phyloP scores from a whole-genome alignment of 2,329 filamentous ascomycete species.

The Arthrinium puccinioides region DNA sequence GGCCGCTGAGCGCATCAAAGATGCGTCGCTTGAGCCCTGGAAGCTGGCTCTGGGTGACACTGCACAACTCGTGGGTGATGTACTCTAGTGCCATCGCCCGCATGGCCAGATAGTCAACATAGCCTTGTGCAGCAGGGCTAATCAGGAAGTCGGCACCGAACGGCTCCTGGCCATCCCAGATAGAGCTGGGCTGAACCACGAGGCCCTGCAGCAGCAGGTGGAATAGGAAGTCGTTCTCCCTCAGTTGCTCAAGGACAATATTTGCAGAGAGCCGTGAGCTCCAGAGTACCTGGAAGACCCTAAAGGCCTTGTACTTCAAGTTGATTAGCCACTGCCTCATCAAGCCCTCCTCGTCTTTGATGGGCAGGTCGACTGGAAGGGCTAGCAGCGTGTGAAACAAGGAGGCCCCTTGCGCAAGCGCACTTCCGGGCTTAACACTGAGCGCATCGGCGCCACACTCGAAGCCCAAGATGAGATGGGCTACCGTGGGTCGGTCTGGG shows the following conservation, averaged over 20 bases:
- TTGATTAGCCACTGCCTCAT: slow-evolving; percentile 63
- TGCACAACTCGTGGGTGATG: slow-evolving; percentile 74
- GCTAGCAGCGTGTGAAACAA: slow-evolving; percentile 77
- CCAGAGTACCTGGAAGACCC: slow-evolving; percentile 77
- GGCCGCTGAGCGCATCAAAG: slow-evolving; percentile 70
- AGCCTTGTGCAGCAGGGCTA: slow-evolving; percentile 57
- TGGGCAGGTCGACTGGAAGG: slow-evolving; percentile 63
- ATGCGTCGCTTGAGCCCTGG: slow-evolving; percentile 64
- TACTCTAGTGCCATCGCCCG: slow-evolving; percentile 79
- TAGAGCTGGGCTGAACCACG: slow-evolving; percentile 59
- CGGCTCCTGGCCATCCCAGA: slow-evolving; percentile 67
- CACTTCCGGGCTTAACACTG: slow-evolving; percentile 57
- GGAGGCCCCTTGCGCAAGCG: slow-evolving; percentile 66
- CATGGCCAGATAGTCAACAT: slow-evolving; percentile 71
- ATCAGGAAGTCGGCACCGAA: slow-evolving; percentile 60
- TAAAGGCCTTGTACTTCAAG: slow-evolving; percentile 61
- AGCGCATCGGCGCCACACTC: slow-evolving; percentile 65
- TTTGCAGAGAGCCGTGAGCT: slow-evolving; percentile 69
- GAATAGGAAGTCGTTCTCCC: slow-evolving; percentile 73
- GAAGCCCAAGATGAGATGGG: slow-evolving; percentile 86
- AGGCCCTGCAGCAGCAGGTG: slow-evolving; percentile 65
- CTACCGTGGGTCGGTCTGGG: slow-evolving; percentile 74
- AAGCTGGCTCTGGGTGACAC: slow-evolving; percentile 62
- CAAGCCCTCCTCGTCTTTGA: slow-evolving; percentile 47
- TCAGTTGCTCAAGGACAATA: slow-evolving; percentile 71